Conservation (phyloP, 192 early-diverging fungal species). For the Cladochytrium replicatum region DNA sequence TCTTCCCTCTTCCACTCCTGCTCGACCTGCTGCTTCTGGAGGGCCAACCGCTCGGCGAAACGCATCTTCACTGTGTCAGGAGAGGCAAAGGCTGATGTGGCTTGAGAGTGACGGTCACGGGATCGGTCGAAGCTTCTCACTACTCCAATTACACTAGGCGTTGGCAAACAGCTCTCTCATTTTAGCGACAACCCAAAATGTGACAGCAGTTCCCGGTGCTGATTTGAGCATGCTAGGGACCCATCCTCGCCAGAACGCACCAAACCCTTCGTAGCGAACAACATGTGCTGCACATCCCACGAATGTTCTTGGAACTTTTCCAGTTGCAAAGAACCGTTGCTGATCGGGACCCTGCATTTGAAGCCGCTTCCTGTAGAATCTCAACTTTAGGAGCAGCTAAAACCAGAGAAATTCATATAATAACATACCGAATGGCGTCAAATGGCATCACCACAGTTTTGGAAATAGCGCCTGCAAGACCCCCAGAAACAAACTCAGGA, state of each 20-base stretch:
- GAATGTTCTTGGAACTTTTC: conserved; percentile 58
- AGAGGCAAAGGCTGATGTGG: too few relatives aligned
- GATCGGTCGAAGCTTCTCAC: too few relatives aligned
- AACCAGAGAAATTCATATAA: neutral
- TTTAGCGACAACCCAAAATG: conserved; percentile 75
- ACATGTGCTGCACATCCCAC: conserved; percentile 54
- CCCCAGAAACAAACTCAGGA: conserved; percentile 76
- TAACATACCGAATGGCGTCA: conserved; percentile 57
- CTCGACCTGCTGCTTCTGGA: too few relatives aligned
- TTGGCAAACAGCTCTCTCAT: too few relatives aligned
- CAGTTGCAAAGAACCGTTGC: conserved; percentile 44
- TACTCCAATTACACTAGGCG: too few relatives aligned
- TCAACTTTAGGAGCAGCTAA: too few relatives aligned
- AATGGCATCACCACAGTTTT: conserved; percentile 86
- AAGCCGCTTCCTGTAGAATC: conserved; percentile 36
- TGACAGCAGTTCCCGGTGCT: conserved; percentile 71
- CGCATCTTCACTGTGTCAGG: too few relatives aligned
- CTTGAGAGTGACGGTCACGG: too few relatives aligned
- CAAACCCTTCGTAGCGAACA: conserved; percentile 61
- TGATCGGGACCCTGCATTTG: conserved; percentile 66
- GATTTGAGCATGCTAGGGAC: conserved; percentile 79
- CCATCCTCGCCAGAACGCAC: conserved; percentile 80
- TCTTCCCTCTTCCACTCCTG: too few relatives aligned
- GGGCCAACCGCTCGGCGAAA: too few relatives aligned
- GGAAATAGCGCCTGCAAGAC: conserved; percentile 63